Conservation (phyloP, 345 rosid species). For the Citrus inodora region DNA sequence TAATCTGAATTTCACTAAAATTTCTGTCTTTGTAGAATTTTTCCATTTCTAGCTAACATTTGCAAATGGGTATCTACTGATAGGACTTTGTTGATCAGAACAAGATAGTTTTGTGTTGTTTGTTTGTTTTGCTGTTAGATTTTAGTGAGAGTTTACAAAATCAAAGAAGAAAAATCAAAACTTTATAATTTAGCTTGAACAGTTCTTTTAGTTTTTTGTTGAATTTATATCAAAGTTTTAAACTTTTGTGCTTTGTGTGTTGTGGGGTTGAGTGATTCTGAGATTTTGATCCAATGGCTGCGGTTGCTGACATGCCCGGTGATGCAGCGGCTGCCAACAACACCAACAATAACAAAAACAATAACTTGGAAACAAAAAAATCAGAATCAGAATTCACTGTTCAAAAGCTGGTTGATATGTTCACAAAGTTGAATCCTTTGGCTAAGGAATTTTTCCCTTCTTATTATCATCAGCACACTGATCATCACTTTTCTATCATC, state of each 20-base stretch:
- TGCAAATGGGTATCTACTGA: conserved; percentile 14
- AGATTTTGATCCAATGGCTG: conserved; percentile 54
- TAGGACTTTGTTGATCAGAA: not conserved
- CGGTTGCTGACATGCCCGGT: conserved; percentile 54
- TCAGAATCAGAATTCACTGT: conserved; percentile 59
- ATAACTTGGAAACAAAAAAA: conserved; percentile 34
- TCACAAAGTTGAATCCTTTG: conserved; percentile 81
- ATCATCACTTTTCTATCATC: conserved; percentile 23
- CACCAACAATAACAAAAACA: conserved; percentile 24
- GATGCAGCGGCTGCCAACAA: conserved; percentile 38
- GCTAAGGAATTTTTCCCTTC: conserved; percentile 88
- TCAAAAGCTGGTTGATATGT: conserved; percentile 69
- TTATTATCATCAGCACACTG: conserved; percentile 26
- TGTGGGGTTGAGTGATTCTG: not conserved
- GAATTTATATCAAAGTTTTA: not conserved
- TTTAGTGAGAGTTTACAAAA: not conserved
- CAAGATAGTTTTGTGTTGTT: not conserved
- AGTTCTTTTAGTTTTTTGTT: not conserved
- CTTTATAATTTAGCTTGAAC: not conserved
- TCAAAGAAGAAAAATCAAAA: not conserved
- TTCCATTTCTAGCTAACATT: conserved; percentile 1
- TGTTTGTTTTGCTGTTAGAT: conserved; percentile 5
- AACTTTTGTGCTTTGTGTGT: not conserved
- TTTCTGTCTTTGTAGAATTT: not conserved
- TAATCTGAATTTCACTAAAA: not conserved